Percentiles rank a stretch among this genome's conserved stretches.
These are phyloP conservation scores for Neurospora sp. DNA, from an alignment of 495 filamentous ascomycete species.

Conservation along the genomic window DNA sequence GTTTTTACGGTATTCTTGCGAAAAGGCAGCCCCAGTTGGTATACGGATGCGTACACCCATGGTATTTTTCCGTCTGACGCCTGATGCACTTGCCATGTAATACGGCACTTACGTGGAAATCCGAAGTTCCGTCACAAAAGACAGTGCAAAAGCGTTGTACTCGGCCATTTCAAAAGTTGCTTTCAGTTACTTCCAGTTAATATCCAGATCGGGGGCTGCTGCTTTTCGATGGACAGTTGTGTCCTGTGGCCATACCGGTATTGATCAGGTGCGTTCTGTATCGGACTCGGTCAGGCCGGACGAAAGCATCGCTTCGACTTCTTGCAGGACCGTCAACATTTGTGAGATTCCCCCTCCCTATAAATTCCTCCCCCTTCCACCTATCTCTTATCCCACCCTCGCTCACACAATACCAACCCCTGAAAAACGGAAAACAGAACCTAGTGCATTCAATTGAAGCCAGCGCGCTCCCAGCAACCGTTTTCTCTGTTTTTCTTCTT, in stretches of 20 bases:
- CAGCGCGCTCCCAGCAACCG: background rate
- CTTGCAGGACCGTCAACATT: background rate
- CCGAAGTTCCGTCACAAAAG: background rate
- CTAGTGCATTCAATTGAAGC: background rate
- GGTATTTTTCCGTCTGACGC: background rate
- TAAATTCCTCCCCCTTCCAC: background rate
- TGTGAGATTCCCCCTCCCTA: background rate
- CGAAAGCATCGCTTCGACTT: background rate
- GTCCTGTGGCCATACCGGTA: background rate
- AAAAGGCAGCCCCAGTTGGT: background rate
- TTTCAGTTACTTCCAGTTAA: background rate
- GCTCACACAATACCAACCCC: conserved; percentile 6
- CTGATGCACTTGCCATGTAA: background rate
- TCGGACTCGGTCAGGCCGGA: background rate
- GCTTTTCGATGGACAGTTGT: background rate
- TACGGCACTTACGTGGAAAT: background rate
- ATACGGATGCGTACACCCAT: background rate
- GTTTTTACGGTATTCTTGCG: background rate
- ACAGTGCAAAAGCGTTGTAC: background rate
- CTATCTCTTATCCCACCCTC: background rate
- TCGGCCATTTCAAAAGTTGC: background rate
- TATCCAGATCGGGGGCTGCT: background rate
- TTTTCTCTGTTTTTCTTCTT: background rate
- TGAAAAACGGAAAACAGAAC: conserved; percentile 1
- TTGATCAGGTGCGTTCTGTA: background rate